A percentile compares a stretch with the other conserved stretches of the same genome.
phyloP scores from a whole-genome alignment of 2,329 filamentous ascomycete genomes.

The Aspergillus neoniger region DNA sequence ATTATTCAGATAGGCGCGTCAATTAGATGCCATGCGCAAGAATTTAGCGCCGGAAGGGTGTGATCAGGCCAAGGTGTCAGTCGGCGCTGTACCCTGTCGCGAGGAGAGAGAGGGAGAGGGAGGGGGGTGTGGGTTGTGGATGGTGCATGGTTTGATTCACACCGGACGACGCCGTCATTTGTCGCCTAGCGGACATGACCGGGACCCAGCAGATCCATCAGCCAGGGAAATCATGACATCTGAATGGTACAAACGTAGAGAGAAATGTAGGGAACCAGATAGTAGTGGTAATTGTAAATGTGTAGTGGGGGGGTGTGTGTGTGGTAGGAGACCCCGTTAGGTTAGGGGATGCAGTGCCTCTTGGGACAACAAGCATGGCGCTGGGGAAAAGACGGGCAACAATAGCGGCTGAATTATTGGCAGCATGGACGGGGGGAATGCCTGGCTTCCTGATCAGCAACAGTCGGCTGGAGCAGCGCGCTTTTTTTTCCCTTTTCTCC shows the following conservation, averaged over 20 bases:
- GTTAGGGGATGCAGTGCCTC: background rate
- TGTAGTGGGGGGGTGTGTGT: constrained; percentile 3
- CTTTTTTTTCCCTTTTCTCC: constrained; percentile 15
- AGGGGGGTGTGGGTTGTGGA: background rate
- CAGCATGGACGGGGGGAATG: constrained; percentile 9
- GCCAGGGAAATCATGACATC: background rate
- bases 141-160: constrained; percentile 12
- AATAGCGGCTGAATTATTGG: constrained; percentile 14
- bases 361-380: background rate
- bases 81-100: constrained; percentile 16
- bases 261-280: background rate
- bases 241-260: background rate
- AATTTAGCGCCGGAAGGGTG: constrained; percentile 34
- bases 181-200: background rate
- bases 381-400: constrained; percentile 8
- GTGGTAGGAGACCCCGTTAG: background rate
- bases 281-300: background rate
- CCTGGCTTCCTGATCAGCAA: constrained; percentile 20
- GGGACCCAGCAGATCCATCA: background rate
- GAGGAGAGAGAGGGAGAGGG: background rate
- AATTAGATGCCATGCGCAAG: constrained; percentile 26
- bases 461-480: constrained; percentile 16
- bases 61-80: constrained; percentile 29
- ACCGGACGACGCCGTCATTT: constrained; percentile 11
- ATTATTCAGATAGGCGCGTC: constrained; percentile 26